A percentile compares a stretch with the other conserved stretches of the same genome.
Evolutionary conservation across 176 grass and related monocot genomes (phyloP).

Genomic region (Oryza meyeriana): DNA sequence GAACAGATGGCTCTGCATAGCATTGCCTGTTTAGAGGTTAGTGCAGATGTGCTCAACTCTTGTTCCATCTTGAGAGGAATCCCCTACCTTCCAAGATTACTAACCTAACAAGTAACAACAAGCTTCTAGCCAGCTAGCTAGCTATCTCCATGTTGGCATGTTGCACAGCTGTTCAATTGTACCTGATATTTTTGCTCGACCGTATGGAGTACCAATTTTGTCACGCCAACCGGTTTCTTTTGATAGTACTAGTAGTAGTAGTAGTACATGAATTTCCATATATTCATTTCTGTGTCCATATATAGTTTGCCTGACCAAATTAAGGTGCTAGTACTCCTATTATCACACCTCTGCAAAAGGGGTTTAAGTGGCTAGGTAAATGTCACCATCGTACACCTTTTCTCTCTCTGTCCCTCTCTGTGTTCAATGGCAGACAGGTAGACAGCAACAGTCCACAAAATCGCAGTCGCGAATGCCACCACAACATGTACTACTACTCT

Average conservation of each 20-base stretch:
- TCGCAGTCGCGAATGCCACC: not conserved
- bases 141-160: not conserved
- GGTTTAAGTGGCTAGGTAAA: not conserved
- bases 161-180: not conserved
- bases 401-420: not conserved
- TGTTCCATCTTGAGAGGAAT: not conserved
- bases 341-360: not conserved
- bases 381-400: not conserved
- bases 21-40: not conserved
- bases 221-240: not conserved
- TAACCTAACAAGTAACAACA: not conserved
- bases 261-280: not conserved
- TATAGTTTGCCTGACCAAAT: not conserved
- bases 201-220: not conserved
- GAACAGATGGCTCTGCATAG: not conserved
- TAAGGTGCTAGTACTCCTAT: not conserved
- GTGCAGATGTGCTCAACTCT: not conserved
- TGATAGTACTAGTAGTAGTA: not conserved
- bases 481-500: too few relatives aligned
- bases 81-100: not conserved
- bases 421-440: not conserved
- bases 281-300: not conserved
- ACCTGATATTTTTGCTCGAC: not conserved
- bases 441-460: not conserved
- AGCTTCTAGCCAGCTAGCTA: not conserved